Conservation (phyloP, 352 stramenopile species). For the Sclerospora graminicola region DNA sequence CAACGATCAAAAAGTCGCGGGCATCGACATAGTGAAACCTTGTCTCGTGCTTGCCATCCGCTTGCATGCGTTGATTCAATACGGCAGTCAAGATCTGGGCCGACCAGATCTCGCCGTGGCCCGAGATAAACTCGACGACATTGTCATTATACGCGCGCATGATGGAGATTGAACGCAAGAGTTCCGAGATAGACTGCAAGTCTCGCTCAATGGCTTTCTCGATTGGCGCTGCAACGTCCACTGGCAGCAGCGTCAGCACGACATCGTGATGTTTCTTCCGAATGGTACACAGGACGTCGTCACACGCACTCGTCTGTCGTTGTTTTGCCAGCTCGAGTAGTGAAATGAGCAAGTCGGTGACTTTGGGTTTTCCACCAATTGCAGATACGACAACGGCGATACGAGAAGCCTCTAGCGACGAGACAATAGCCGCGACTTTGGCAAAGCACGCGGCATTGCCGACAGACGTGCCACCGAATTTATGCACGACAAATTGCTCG, state of each 20-base stretch:
- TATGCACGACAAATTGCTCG: constrained; percentile 90
- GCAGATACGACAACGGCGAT: constrained; percentile 89
- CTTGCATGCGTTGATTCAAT: constrained; percentile 43
- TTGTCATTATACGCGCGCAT: constrained; percentile 83
- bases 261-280: constrained; percentile 72
- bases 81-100: constrained; percentile 86
- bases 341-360: constrained; percentile 91
- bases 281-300: constrained; percentile 62
- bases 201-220: constrained; percentile 50
- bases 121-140: constrained; percentile 90
- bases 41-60: constrained; percentile 26
- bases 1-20: constrained; percentile 77
- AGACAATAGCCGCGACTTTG: constrained; percentile 64
- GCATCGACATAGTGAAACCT: constrained; percentile 90
- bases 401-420: constrained; percentile 28
- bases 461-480: constrained; percentile 95
- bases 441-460: constrained; percentile 89
- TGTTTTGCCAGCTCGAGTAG: constrained; percentile 83
- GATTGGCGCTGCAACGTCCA: constrained; percentile 40
- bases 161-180: constrained; percentile 80
- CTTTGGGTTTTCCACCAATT: constrained; percentile 94
- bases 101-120: constrained; percentile 94
- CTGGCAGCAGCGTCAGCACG: constrained; percentile 46
- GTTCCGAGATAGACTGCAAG: constrained; percentile 58
- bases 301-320: constrained; percentile 56